phyloP scores from a whole-genome alignment of 345 rosid species.

The Euphorbia tirucalli region DNA sequence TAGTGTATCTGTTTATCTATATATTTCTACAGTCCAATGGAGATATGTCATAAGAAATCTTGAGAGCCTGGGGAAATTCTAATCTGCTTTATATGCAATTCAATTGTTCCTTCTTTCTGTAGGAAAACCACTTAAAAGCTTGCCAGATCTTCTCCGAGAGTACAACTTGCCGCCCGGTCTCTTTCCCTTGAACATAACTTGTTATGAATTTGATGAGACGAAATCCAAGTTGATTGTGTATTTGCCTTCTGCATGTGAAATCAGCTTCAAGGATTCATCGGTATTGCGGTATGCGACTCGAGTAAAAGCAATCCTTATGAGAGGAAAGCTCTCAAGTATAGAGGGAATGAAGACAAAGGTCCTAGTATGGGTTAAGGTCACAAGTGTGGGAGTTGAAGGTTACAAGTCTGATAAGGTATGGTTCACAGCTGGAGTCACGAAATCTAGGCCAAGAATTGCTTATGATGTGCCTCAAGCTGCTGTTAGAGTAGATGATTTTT shows the following conservation, averaged over 20 bases:
- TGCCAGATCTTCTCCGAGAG: slow-evolving; percentile 88
- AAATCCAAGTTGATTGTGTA: slow-evolving; percentile 79
- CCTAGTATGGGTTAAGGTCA: slow-evolving; percentile 88
- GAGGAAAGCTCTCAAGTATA: slow-evolving; percentile 72
- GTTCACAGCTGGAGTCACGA: slow-evolving; percentile 93
- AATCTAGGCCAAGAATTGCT: slow-evolving; percentile 67
- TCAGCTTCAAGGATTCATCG: slow-evolving; percentile 81
- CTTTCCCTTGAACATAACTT: slow-evolving; percentile 79
- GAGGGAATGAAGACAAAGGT: slow-evolving; percentile 99
- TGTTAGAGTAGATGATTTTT: slow-evolving; percentile 70
- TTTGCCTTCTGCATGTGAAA: slow-evolving; percentile 74
- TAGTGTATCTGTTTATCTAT: no score
- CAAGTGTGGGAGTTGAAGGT: slow-evolving; percentile 65
- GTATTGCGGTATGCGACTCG: slow-evolving; percentile 77
- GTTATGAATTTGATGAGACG: slow-evolving; percentile 84
- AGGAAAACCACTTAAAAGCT: slow-evolving; percentile 77
- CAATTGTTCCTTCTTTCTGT: neutral
- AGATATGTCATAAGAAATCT: no score
- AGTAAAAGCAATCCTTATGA: slow-evolving; percentile 65
- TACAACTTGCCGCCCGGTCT: slow-evolving; percentile 88
- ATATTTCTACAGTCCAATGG: no score
- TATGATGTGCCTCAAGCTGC: slow-evolving; percentile 61
- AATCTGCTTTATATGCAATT: neutral
- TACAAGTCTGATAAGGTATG: slow-evolving; percentile 87
- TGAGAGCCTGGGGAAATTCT: no score